Conservation (phyloP, 2,329 filamentous ascomycete species). For the Claviceps paspali region DNA sequence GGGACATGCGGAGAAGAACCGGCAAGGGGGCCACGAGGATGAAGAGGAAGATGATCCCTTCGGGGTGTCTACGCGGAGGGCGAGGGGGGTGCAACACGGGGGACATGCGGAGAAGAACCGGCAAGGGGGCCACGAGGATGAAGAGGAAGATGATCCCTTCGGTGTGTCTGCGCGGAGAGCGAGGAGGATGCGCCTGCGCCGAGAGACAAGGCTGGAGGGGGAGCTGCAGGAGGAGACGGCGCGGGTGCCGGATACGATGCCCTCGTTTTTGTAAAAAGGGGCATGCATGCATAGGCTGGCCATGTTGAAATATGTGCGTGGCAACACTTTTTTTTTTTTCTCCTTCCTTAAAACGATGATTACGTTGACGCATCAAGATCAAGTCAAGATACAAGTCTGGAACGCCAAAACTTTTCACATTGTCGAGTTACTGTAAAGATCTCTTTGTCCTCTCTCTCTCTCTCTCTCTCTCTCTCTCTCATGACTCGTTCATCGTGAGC, state of each 20-base stretch:
- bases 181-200: slow-evolving; percentile 16
- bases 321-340: too few relatives aligned
- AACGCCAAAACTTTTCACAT: too few relatives aligned
- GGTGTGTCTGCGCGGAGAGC: slow-evolving; percentile 17
- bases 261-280: slow-evolving; percentile 23
- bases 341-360: too few relatives aligned
- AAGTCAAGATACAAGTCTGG: too few relatives aligned
- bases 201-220: slow-evolving; percentile 8
- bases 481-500: slow-evolving; percentile 32
- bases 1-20: not conserved
- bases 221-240: not conserved
- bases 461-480: not conserved
- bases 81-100: not conserved
- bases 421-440: too few relatives aligned
- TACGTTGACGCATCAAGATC: too few relatives aligned
- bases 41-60: too few relatives aligned
- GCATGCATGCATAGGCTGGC: too few relatives aligned
- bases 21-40: too few relatives aligned
- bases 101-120: not conserved
- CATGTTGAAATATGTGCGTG: too few relatives aligned
- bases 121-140: not conserved
- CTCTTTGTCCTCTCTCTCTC: too few relatives aligned
- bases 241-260: slow-evolving; percentile 17
- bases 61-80: too few relatives aligned
- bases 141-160: slow-evolving; percentile 16